Conservation (phyloP, 148 eudicot species). For the Camellia sinensis region DNA sequence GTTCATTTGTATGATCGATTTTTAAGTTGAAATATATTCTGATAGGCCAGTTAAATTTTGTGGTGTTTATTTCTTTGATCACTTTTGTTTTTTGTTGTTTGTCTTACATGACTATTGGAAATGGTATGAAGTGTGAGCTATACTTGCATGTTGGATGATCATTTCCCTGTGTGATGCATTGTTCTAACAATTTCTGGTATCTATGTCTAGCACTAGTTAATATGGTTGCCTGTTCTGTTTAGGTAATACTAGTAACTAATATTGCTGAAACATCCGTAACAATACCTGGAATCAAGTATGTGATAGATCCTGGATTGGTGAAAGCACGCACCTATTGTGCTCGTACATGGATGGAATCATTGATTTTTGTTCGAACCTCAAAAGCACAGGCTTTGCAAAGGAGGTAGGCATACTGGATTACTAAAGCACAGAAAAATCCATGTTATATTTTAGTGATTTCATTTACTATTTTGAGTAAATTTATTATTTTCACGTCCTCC, state of each 20-base stretch:
- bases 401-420: conserved; percentile 49
- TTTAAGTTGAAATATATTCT: not conserved
- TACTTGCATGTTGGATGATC: not conserved
- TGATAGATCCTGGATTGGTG: conserved; percentile 94
- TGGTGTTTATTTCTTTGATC: not conserved
- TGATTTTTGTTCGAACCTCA: conserved; percentile 74
- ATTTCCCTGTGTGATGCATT: not conserved
- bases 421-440: not conserved
- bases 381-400: conserved; percentile 98
- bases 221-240: conserved; percentile 18
- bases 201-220: conserved; percentile 5
- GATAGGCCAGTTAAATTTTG: not conserved
- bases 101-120: not conserved
- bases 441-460: not conserved
- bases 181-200: not conserved
- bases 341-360: conserved; percentile 71
- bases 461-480: not conserved
- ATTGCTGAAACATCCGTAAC: conserved; percentile 99
- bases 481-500: not conserved
- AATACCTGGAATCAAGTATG: conserved; percentile 96
- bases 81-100: too few relatives aligned
- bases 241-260: conserved; percentile 95
- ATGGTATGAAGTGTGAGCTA: not conserved
- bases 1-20: not conserved
- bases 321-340: conserved; percentile 80